These are phyloP conservation scores for Neurospora sublineolata DNA, from an alignment of 495 filamentous ascomycete genomes.

Conservation along the genomic window DNA sequence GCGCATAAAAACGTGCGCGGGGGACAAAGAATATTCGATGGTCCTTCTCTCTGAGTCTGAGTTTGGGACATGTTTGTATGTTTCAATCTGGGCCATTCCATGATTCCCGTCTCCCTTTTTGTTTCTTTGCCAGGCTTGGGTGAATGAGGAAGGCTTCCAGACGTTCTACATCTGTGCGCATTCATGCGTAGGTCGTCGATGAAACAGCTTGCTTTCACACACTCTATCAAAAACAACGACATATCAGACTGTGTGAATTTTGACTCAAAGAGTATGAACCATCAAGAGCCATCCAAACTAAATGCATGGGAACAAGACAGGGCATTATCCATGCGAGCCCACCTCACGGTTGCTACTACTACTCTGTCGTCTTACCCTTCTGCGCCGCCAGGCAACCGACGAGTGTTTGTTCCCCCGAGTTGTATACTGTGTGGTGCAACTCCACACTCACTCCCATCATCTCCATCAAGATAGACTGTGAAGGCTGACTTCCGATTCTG, in stretches of 20 bases:
- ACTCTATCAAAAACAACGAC: not conserved
- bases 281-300: not conserved
- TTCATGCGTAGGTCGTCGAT: conserved; percentile 14
- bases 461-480: not conserved
- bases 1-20: not conserved
- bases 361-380: not conserved
- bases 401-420: not conserved
- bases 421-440: not conserved
- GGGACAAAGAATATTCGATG: not conserved
- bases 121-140: conserved; percentile 3
- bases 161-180: conserved; percentile 22
- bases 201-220: not conserved
- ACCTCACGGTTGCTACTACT: not conserved
- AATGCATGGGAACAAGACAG: not conserved
- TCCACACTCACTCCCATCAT: not conserved
- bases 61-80: not conserved
- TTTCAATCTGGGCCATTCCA: conserved; percentile 1
- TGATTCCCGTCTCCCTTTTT: not conserved
- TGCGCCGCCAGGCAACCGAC: not conserved
- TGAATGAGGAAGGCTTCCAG: conserved; percentile 20
- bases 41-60: not conserved
- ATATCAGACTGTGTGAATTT: not conserved
- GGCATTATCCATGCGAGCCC: not conserved
- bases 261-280: not conserved
- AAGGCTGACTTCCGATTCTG: not conserved